Evolutionary conservation across 2,329 filamentous ascomycete genomes (phyloP).

Genomic region (Zasmidium angulare): DNA sequence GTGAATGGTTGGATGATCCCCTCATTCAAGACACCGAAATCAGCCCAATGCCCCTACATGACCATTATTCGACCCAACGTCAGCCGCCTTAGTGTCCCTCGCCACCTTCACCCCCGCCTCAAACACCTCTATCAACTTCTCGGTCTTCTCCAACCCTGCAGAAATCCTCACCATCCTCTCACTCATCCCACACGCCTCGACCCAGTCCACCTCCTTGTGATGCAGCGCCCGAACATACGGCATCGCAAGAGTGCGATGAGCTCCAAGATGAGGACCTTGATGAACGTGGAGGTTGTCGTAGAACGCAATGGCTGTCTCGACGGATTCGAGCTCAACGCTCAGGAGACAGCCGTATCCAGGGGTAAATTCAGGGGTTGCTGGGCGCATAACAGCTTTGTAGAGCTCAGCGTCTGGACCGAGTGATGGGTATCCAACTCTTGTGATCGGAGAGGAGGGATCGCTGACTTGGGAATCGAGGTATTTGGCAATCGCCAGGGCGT

Average conservation of each 20-base stretch:
- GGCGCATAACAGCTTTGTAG: slow-evolving; percentile 31
- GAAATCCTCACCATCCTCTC: slow-evolving; percentile 1
- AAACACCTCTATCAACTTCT: background rate
- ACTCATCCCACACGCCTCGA: slow-evolving; percentile 15
- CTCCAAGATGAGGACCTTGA: slow-evolving; percentile 56
- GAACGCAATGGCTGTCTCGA: slow-evolving; percentile 46
- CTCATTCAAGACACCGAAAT: too few species aligned
- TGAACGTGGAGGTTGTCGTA: slow-evolving; percentile 53
- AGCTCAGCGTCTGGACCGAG: slow-evolving; percentile 6
- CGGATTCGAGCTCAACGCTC: slow-evolving; percentile 50
- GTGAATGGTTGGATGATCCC: too few species aligned
- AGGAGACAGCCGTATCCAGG: slow-evolving; percentile 59
- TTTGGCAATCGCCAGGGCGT: slow-evolving; percentile 76
- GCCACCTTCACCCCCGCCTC: background rate
- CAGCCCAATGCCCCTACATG: too few species aligned
- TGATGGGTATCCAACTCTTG: slow-evolving; percentile 5
- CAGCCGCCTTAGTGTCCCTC: too few species aligned
- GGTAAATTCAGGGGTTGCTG: slow-evolving; percentile 44
- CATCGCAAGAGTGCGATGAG: slow-evolving; percentile 52
- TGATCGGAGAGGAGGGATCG: background rate
- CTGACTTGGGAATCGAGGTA: slow-evolving; percentile 50
- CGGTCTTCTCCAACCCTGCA: slow-evolving; percentile 8
- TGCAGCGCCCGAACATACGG: slow-evolving; percentile 51
- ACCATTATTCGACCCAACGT: too few species aligned
- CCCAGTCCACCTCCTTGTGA: slow-evolving; percentile 40